phyloP scores from a whole-genome alignment of 805 yeast species.

The Nakazawaea wyomingensis region DNA sequence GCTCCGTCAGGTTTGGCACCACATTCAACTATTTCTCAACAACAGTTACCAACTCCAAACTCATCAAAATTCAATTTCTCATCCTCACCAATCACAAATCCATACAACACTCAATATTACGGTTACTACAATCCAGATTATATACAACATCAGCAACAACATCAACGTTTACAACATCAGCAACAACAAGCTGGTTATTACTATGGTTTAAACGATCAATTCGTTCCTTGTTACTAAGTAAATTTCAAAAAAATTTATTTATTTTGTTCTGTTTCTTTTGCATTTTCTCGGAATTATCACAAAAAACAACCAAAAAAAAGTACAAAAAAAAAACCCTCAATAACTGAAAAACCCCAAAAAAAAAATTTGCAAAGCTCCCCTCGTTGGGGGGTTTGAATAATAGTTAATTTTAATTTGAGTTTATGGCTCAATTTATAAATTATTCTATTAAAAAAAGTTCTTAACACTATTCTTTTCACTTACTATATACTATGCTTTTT shows the following conservation, averaged over 20 bases:
- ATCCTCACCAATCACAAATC: slow-evolving; percentile 9
- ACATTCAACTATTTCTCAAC: not conserved
- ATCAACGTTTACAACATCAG: slow-evolving; percentile 5
- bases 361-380: too few relatives aligned
- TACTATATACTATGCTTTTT: too few relatives aligned
- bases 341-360: too few relatives aligned
- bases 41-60: slow-evolving; percentile 1
- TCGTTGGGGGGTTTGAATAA: too few relatives aligned
- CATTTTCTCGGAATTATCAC: too few relatives aligned
- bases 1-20: not conserved
- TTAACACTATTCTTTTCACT: too few relatives aligned
- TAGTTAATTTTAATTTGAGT: too few relatives aligned
- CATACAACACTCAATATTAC: slow-evolving; percentile 8
- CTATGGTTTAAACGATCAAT: slow-evolving; percentile 9
- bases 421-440: too few relatives aligned
- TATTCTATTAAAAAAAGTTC: too few relatives aligned
- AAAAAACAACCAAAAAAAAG: not conserved
- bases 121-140: slow-evolving; percentile 4
- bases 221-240: slow-evolving; percentile 9
- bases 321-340: too few relatives aligned
- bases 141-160: slow-evolving; percentile 5
- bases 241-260: not conserved
- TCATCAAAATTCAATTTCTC: not conserved
- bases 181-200: slow-evolving; percentile 9
- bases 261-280: too few relatives aligned